Evolutionary conservation across 2,329 filamentous ascomycete genomes (phyloP), one percentile per base, ranked within the genome.

Genomic region (Neonectria hederae): DNA sequence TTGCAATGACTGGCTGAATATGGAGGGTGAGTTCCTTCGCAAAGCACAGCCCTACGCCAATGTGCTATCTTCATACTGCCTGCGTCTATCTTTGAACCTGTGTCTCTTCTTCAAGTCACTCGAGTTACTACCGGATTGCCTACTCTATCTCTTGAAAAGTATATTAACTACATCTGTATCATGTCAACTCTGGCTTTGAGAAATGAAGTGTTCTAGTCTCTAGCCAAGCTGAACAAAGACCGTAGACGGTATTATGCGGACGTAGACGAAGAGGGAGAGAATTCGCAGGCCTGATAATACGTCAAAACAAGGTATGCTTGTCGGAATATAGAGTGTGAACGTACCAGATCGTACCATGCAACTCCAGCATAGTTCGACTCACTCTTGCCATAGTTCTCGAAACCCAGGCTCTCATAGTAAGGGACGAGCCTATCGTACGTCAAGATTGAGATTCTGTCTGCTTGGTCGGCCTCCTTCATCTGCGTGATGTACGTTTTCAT

Each of bases 351-450:
- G 9, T 76, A 73, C 75, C 75, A 76, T 2, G 71, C 67, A 5
- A 76, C 66, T 2, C 75, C 74, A 2, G 74, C 75, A 43, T 76
- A 76, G 19, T 67, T 68, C 11, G 68, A 75, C 5, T 69, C 67
- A 42, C 75, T 76, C 59, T 74, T 78, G 13, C 75, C 75, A 6
- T 74, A 71, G 58, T 76, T 69, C 13, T 70, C 68, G 26, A 78
- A 78, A 0, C 76, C 76, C 6, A 77, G 54, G 19, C 67, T 68
- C 22, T 76, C 46, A n/a, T 76, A 76, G 40, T 74, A 76, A 8
- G 74, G 65, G 0, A 76, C 71, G 1, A 76, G 71, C 1, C 66
- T 67, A 19, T 76, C 74, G 17, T 76, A 76, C 0, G 75, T 76
- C 38, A 76, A 32, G 43, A 76, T 75, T 1, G 75, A 70, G 14